phyloP scores from a whole-genome alignment of 2,329 filamentous ascomycete genomes.

The Colletotrichum agaves region DNA sequence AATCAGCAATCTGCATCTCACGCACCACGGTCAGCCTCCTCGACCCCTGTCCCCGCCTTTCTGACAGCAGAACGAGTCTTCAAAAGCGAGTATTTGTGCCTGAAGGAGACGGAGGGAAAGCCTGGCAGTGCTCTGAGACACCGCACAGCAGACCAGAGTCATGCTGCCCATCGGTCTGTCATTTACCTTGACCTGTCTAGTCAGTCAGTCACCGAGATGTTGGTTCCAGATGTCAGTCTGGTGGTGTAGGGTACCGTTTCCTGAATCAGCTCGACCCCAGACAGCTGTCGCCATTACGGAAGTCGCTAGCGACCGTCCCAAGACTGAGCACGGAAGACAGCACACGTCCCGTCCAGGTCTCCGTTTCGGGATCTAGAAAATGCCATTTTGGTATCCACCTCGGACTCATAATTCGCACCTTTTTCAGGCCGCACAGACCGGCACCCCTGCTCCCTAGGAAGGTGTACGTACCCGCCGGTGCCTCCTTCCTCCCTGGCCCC shows the following conservation, averaged over 20 bases:
- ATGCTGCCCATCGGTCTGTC: background rate
- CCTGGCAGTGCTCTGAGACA: slow-evolving; percentile 5
- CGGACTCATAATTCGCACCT: background rate
- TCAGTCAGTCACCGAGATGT: no score
- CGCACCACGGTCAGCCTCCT: slow-evolving; percentile 30
- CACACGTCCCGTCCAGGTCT: background rate
- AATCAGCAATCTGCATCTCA: slow-evolving; percentile 14
- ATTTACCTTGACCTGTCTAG: background rate
- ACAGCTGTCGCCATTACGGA: slow-evolving; percentile 12
- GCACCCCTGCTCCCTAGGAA: slow-evolving; percentile 1
- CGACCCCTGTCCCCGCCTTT: slow-evolving; percentile 16
- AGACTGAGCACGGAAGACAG: no score
- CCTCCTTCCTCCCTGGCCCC: background rate
- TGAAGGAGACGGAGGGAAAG: no score
- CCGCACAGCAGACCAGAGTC: slow-evolving; percentile 10
- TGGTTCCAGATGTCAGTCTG: background rate
- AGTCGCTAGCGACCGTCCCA: background rate
- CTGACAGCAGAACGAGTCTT: background rate
- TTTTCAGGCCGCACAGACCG: slow-evolving; percentile 17
- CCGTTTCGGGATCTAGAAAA: slow-evolving; percentile 12
- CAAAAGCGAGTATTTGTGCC: background rate
- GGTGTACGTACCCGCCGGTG: no score
- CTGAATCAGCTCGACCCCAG: background rate
- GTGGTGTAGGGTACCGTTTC: background rate
- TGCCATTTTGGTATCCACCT: background rate